A percentile compares a stretch with the other conserved stretches of the same genome.
Conservation (phyloP, 2,329 filamentous ascomycete genomes). For the Ilyonectria sp. region DNA sequence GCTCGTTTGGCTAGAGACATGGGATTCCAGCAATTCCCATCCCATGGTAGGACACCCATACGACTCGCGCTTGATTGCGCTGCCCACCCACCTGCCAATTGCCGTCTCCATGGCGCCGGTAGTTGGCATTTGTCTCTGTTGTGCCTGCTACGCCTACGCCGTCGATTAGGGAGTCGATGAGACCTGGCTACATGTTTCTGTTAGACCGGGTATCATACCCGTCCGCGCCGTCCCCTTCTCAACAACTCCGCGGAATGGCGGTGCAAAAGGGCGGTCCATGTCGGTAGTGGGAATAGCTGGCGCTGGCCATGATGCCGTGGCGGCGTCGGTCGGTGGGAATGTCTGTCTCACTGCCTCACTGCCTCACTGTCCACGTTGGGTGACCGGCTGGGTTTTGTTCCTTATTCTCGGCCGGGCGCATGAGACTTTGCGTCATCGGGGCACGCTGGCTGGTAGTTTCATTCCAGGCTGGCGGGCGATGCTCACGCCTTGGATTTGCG, state of each 20-base stretch:
- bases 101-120: conserved; percentile 30
- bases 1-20: conserved; percentile 29
- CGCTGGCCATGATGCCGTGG: conserved; percentile 44
- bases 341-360: neutral
- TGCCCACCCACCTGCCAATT: conserved; percentile 20
- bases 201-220: conserved; percentile 12
- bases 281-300: neutral
- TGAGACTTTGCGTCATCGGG: conserved; percentile 43
- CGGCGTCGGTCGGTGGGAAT: conserved; percentile 29
- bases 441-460: conserved; percentile 34
- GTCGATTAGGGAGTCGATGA: neutral
- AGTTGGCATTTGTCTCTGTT: conserved; percentile 26
- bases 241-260: neutral
- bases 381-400: conserved; percentile 31
- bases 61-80: conserved; percentile 26
- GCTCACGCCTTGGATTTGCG: conserved; percentile 9
- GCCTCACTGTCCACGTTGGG: conserved; percentile 28
- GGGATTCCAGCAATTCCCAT: conserved; percentile 44
- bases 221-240: conserved; percentile 3
- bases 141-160: conserved; percentile 5
- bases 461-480: conserved; percentile 34
- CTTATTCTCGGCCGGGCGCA: conserved; percentile 31
- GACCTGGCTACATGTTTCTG: neutral
- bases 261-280: conserved; percentile 14
- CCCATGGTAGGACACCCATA: conserved; percentile 31